A percentile compares a stretch with the other conserved stretches of the same genome.
phyloP scores from a whole-genome alignment of 2,329 filamentous ascomycete species.

The Stachybotrys echinatus region DNA sequence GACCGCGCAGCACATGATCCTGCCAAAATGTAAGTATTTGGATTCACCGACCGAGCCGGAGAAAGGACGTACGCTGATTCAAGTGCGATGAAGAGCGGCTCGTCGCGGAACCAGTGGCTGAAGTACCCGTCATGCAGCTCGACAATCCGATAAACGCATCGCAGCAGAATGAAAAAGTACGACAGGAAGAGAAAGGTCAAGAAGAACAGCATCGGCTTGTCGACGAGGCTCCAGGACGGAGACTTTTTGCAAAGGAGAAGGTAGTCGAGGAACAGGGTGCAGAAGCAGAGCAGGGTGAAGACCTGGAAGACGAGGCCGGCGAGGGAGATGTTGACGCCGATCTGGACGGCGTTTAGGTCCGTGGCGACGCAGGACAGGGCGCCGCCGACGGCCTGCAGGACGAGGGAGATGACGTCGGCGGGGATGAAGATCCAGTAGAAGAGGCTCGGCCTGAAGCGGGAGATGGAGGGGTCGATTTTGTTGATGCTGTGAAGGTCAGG shows the following conservation, averaged over 20 bases:
- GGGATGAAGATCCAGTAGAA: conserved; percentile 27
- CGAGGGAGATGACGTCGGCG: conserved; percentile 44
- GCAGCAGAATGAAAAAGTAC: conserved; percentile 50
- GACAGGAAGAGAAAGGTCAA: conserved; percentile 41
- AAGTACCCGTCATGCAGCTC: conserved; percentile 52
- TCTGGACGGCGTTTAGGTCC: conserved; percentile 18
- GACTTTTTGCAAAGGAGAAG: conserved; percentile 21
- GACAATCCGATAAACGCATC: conserved; percentile 53
- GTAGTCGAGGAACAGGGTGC: conserved; percentile 34
- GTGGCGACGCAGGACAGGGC: conserved; percentile 31
- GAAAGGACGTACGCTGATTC: conserved; percentile 17
- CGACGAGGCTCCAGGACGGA: conserved; percentile 14
- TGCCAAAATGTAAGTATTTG: conserved; percentile 8
- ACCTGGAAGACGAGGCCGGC: conserved; percentile 48
- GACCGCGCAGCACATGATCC: conserved; percentile 15
- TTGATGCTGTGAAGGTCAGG: conserved; percentile 13
- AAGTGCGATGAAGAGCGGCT: conserved; percentile 15
- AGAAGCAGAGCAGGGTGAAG: conserved; percentile 40
- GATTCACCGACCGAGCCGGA: neutral
- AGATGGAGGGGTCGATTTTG: conserved; percentile 14
- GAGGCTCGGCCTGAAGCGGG: conserved; percentile 12
- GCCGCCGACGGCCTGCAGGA: conserved; percentile 47
- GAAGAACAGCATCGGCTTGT: conserved; percentile 40
- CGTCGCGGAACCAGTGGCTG: conserved; percentile 13
- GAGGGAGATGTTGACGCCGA: conserved; percentile 43